A percentile compares a stretch with the other conserved stretches of the same genome.
These are phyloP conservation scores for Orbilia quercus DNA, from an alignment of 2,329 filamentous ascomycete species.

Conservation along the genomic window DNA sequence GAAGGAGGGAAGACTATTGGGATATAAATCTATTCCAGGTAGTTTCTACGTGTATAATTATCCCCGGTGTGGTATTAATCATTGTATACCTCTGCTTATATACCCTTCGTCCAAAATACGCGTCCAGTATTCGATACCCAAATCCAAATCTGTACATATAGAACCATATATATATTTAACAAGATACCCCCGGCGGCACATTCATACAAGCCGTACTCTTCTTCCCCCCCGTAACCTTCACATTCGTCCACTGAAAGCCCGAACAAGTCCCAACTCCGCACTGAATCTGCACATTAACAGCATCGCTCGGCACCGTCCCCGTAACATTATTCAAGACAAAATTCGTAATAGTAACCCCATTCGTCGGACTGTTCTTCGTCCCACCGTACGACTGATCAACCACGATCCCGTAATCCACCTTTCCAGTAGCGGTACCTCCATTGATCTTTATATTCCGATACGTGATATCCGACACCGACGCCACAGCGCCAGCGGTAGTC, in stretches of 20 bases:
- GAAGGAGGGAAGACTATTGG: conserved; percentile 61
- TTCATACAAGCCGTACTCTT: conserved; percentile 61
- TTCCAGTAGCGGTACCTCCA: conserved; percentile 64
- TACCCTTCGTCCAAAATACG: too few species aligned
- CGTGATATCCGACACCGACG: conserved; percentile 67
- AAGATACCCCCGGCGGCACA: conserved; percentile 62
- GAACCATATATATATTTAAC: conserved; percentile 24
- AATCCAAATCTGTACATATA: too few species aligned
- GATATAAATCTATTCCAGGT: too few species aligned
- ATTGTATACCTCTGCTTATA: too few species aligned
- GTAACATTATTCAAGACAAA: conserved; percentile 64
- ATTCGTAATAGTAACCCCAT: conserved; percentile 66
- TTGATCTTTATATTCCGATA: conserved; percentile 66
- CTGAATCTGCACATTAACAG: conserved; percentile 63
- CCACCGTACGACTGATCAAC: conserved; percentile 70
- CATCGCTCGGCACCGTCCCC: conserved; percentile 62
- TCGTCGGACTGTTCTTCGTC: conserved; percentile 63
- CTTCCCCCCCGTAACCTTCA: conserved; percentile 64
- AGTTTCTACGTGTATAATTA: too few species aligned
- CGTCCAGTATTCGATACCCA: too few species aligned
- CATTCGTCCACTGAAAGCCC: conserved; percentile 62
- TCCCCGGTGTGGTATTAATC: too few species aligned
- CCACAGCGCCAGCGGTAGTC: conserved; percentile 68
- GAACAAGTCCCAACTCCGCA: conserved; percentile 63
- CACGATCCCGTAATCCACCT: conserved; percentile 69